Conservation (phyloP, 345 rosid species). For the Brassica incana region DNA sequence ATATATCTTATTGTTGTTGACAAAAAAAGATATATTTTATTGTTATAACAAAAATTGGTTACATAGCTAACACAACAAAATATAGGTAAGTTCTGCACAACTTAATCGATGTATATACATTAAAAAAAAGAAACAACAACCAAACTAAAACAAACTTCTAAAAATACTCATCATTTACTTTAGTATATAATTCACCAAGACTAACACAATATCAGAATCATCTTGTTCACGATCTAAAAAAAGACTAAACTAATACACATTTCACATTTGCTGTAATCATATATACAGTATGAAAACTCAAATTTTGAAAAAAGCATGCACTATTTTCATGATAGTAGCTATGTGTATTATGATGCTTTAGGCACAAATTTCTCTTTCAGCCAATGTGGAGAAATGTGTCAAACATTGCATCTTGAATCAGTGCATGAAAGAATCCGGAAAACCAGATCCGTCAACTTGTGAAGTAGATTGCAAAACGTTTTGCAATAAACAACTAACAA, state of each 20-base stretch:
- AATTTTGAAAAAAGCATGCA: neutral
- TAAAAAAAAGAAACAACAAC: neutral
- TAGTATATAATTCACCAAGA: neutral
- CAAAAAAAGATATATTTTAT: neutral
- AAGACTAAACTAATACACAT: neutral
- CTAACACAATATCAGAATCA: neutral
- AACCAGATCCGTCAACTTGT: neutral
- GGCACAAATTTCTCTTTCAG: neutral
- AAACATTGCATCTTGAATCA: neutral
- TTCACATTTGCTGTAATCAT: neutral
- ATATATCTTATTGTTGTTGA: neutral
- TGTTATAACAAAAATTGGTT: neutral
- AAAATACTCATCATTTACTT: neutral
- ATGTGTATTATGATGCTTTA: neutral
- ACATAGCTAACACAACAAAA: neutral
- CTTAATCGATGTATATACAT: neutral
- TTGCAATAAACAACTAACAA: neutral
- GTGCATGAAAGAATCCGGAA: neutral
- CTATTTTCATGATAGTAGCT: neutral
- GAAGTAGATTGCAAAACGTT: neutral
- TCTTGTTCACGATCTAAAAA: neutral
- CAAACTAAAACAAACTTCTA: neutral
- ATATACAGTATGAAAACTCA: neutral
- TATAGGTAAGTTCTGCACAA: neutral
- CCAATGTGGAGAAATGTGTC: neutral